Base-by-base conservation (phyloP, 2,329 filamentous ascomycete species). In the Fusarium domesticum region DNA sequence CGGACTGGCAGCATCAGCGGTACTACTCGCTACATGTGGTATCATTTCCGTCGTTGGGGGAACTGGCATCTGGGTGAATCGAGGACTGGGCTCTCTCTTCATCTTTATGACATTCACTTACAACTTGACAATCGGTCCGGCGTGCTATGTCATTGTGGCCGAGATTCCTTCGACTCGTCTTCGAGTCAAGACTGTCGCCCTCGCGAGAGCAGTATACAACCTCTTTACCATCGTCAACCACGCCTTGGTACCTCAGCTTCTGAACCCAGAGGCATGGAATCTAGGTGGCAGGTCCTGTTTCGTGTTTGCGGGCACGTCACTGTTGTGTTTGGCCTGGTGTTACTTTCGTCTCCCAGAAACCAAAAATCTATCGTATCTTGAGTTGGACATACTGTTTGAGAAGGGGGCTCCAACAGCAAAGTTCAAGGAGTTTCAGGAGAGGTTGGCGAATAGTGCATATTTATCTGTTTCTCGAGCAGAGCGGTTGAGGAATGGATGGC, bases 21-120 rank as follows among this genome's bases (percentile, higher is more conserved):
- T 63, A 11, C 58, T 73, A 6, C 57, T 75, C 7, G 61, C 62
- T 32, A 55, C 63, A 12, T 68, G 74, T 18, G 72, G 70, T 14
- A 58, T 71, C 6, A 54, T 71, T 2, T 66, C 67, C 6, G 55
- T 59, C n/a, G n/a, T n/a, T n/a, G n/a, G n/a, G n/a, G 3, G 54
- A 60, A 7, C 53, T 65, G 14, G 61, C 62, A 19, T 56, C 65
- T 51, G 10, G 23, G 43, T 57, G 4, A 56, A 70, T 15, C 70
- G 66, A 65, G 64, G 60, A 0, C 61, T 71, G 48, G 66, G 61
- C 0, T 55, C 60, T 3, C 57, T 73, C 3, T 62, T 67, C n/a
- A 47, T 74, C 35, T 63, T 69, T 41, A 74, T 68, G 66, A 65
- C 69, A 3, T 64, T 67, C 23, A 50, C 60, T 8, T 71, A 71